These are phyloP conservation scores for Syncephalis fuscata DNA, from an alignment of 371 early-diverging fungal genomes.

Conservation along the genomic window DNA sequence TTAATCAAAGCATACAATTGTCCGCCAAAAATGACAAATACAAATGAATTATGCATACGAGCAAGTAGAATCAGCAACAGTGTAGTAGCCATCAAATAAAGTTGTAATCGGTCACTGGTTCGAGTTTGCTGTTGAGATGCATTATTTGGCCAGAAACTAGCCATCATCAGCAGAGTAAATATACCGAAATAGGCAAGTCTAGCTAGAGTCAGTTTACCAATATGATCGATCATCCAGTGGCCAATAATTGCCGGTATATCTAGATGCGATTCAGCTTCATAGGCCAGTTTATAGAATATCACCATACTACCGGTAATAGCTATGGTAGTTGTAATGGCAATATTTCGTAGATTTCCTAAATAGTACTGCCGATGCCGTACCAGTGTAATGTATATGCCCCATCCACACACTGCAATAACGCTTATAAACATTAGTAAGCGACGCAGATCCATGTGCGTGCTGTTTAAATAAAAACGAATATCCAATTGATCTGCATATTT, in stretches of 20 bases:
- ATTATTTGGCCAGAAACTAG: too few species aligned
- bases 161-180: too few species aligned
- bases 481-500: slow-evolving; percentile 29
- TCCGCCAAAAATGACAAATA: slow-evolving; percentile 33
- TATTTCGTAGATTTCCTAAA: not conserved
- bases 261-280: too few species aligned
- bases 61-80: slow-evolving; percentile 37
- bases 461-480: slow-evolving; percentile 21
- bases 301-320: not conserved
- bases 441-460: slow-evolving; percentile 11
- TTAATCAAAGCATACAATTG: slow-evolving; percentile 20
- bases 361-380: not conserved
- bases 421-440: slow-evolving; percentile 13
- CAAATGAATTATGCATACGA: slow-evolving; percentile 33
- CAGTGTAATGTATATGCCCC: not conserved
- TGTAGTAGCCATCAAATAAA: slow-evolving; percentile 8
- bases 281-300: not conserved
- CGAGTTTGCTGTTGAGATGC: too few species aligned
- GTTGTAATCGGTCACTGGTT: too few species aligned
- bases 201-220: too few species aligned
- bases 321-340: not conserved
- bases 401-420: not conserved
- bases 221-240: too few species aligned
- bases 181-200: too few species aligned
- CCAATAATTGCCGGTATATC: too few species aligned